Percentiles rank a stretch among this genome's conserved stretches.
Evolutionary conservation across 2,329 filamentous ascomycete genomes (phyloP).

Genomic region (Periconia macrospinosa): DNA sequence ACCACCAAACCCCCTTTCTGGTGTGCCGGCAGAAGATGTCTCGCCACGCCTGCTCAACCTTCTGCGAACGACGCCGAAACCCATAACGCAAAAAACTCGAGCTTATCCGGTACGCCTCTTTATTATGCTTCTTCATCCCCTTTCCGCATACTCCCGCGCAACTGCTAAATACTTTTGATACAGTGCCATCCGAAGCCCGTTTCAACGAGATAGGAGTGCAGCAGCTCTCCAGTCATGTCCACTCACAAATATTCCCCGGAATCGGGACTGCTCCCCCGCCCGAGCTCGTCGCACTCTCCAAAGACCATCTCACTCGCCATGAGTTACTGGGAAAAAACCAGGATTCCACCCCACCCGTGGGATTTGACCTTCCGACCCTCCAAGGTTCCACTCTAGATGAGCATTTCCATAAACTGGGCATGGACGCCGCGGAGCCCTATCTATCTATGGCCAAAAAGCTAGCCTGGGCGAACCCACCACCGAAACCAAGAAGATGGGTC

Average conservation of each 20-base stretch:
- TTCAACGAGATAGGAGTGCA: slow-evolving; percentile 95
- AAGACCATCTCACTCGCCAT: slow-evolving; percentile 80
- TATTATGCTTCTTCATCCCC: not conserved
- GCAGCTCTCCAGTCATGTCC: slow-evolving; percentile 82
- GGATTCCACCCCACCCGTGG: slow-evolving; percentile 72
- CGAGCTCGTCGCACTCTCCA: slow-evolving; percentile 77
- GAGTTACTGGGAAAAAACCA: slow-evolving; percentile 89
- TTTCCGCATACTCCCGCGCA: not conserved
- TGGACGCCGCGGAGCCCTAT: slow-evolving; percentile 85
- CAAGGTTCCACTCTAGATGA: slow-evolving; percentile 85
- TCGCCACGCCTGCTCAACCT: slow-evolving; percentile 22
- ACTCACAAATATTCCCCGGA: slow-evolving; percentile 77
- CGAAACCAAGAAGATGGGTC: slow-evolving; percentile 72
- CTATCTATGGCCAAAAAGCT: slow-evolving; percentile 75
- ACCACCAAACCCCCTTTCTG: slow-evolving; percentile 14
- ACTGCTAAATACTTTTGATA: slow-evolving; percentile 6
- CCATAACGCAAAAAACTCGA: slow-evolving; percentile 8
- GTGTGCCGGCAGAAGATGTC: slow-evolving; percentile 25
- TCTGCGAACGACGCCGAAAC: slow-evolving; percentile 3
- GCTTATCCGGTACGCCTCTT: slow-evolving; percentile 24
- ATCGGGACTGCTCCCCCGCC: slow-evolving; percentile 58
- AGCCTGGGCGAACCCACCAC: slow-evolving; percentile 60
- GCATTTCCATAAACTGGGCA: slow-evolving; percentile 87
- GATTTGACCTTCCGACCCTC: slow-evolving; percentile 80
- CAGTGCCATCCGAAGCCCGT: slow-evolving; percentile 60